phyloP scores from a whole-genome alignment of 2,329 filamentous ascomycete genomes.

The Diplocarpon mali region DNA sequence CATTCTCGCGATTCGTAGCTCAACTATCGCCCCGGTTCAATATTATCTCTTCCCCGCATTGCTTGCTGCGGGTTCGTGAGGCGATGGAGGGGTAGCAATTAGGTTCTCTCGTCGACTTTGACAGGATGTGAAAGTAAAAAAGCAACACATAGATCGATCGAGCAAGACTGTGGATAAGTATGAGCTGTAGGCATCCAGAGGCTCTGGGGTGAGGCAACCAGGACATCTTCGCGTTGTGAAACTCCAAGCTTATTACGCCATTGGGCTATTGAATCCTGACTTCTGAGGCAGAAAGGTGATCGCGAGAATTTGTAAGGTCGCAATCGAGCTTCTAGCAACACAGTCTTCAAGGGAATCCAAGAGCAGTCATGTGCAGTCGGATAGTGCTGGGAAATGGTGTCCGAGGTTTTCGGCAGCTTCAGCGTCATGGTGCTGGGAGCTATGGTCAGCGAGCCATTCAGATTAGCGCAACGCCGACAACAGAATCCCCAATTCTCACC shows the following conservation, averaged over 20 bases:
- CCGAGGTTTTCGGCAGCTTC: slow-evolving; percentile 22
- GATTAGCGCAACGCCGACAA: slow-evolving; percentile 50
- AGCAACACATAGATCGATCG: background rate
- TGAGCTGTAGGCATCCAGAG: background rate
- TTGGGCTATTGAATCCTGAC: background rate
- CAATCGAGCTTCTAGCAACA: background rate
- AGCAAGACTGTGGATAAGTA: too few species aligned
- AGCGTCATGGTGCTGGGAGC: slow-evolving; percentile 5
- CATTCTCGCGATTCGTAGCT: slow-evolving; percentile 17
- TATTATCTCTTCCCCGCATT: slow-evolving; percentile 15
- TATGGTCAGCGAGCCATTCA: slow-evolving; percentile 44
- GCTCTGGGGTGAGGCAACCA: background rate
- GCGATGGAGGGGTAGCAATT: slow-evolving; percentile 19
- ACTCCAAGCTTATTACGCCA: slow-evolving; percentile 13
- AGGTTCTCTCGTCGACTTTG: slow-evolving; percentile 3
- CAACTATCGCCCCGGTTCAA: slow-evolving; percentile 12
- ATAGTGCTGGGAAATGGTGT: slow-evolving; percentile 17
- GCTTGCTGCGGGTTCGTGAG: slow-evolving; percentile 1
- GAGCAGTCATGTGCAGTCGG: slow-evolving; percentile 24
- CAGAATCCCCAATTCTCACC: slow-evolving; percentile 38
- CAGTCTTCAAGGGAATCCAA: slow-evolving; percentile 6
- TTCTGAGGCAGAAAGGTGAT: slow-evolving; percentile 2
- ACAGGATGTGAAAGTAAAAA: background rate
- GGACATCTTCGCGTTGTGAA: slow-evolving; percentile 2
- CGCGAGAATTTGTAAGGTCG: too few species aligned